phyloP scores from a whole-genome alignment of 176 grass and related monocot genomes.

The Musa acuminata region DNA sequence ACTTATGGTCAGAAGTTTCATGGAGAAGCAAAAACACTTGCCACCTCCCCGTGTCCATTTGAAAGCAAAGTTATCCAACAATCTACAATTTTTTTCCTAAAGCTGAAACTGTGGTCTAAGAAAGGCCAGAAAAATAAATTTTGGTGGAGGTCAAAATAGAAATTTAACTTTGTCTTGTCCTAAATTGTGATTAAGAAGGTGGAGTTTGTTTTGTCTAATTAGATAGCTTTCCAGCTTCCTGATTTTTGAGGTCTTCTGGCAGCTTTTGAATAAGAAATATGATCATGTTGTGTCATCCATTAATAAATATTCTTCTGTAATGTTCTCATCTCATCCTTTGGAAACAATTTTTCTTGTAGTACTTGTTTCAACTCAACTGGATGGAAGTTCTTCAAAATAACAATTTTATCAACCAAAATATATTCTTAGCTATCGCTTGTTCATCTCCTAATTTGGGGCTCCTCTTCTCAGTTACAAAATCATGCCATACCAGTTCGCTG shows the following conservation, averaged over 20 bases:
- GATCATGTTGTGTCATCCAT: neutral
- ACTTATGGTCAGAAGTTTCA: too few species aligned
- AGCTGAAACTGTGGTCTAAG: too few species aligned
- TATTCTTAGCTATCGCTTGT: too few species aligned
- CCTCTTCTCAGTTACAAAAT: too few species aligned
- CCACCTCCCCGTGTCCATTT: too few species aligned
- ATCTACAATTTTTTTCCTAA: too few species aligned
- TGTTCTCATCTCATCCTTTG: neutral
- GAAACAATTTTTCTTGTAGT: neutral
- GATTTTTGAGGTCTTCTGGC: neutral
- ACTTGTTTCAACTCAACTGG: neutral
- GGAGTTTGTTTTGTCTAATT: neutral
- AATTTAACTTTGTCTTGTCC: neutral
- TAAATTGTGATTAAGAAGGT: neutral
- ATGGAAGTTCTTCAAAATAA: too few species aligned
- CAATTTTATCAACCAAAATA: too few species aligned
- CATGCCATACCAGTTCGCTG: neutral
- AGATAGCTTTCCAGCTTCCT: neutral
- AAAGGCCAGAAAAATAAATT: too few species aligned
- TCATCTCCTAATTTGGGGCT: too few species aligned
- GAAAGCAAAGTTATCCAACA: too few species aligned
- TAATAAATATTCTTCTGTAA: neutral
- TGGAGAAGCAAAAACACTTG: too few species aligned
- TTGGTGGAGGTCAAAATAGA: neutral
- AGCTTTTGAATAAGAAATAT: neutral